Conservation (phyloP, 352 stramenopile genomes). For the Lagenidium giganteum region DNA sequence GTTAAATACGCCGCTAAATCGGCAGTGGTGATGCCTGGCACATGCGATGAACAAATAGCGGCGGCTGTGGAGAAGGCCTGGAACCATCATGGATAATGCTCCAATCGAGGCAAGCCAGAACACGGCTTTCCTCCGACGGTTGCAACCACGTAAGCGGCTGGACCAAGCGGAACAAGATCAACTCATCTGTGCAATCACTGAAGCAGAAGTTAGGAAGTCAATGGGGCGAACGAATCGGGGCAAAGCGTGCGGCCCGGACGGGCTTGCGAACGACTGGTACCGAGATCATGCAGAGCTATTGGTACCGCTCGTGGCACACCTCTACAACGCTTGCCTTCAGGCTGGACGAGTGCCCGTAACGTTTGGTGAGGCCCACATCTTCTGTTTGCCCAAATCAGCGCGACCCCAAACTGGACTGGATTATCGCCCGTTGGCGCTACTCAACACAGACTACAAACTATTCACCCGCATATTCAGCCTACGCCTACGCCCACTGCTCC, state of each 20-base stretch:
- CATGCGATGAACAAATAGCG: too few species aligned
- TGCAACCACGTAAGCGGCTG: too few species aligned
- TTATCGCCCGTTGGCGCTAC: slow-evolving; percentile 4
- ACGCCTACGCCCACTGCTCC: not conserved
- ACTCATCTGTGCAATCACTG: too few species aligned
- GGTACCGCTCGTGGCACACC: not conserved
- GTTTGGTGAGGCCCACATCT: not conserved
- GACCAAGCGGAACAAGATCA: too few species aligned
- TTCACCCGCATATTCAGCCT: not conserved
- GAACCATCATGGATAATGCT: too few species aligned
- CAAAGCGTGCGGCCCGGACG: slow-evolving; percentile 10
- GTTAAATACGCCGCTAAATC: too few species aligned
- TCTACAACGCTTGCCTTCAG: not conserved
- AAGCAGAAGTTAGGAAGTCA: too few species aligned
- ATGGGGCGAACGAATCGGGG: too few species aligned
- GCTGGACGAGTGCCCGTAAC: not conserved
- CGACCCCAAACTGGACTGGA: not conserved
- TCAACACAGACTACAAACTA: slow-evolving; percentile 9
- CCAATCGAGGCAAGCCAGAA: too few species aligned
- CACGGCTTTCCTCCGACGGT: too few species aligned
- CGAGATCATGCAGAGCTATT: not conserved
- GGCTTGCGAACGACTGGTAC: slow-evolving; percentile 13
- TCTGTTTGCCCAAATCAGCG: not conserved
- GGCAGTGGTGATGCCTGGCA: too few species aligned
- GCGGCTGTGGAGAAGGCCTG: too few species aligned